Conservation (phyloP, 306 rosid species). For the Castanospermum australe region DNA sequence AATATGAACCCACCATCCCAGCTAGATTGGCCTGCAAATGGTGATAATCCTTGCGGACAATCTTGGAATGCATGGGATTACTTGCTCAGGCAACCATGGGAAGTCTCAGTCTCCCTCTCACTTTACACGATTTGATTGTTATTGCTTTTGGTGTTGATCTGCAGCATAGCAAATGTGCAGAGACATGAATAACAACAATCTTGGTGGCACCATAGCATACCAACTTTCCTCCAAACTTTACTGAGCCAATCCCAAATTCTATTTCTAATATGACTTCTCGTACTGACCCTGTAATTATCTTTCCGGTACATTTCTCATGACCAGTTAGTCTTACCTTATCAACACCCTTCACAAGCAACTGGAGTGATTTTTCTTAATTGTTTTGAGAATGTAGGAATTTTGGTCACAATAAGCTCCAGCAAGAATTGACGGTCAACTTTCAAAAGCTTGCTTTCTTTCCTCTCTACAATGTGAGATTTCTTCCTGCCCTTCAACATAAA, state of each 20-base stretch:
- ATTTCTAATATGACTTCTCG: conserved; percentile 58
- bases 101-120: conserved; percentile 30
- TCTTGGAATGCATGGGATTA: conserved; percentile 90
- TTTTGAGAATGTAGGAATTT: conserved; percentile 61
- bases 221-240: conserved; percentile 72
- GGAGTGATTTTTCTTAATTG: conserved; percentile 13
- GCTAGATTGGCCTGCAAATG: conserved; percentile 70
- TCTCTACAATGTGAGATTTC: conserved; percentile 73
- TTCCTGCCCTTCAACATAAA: conserved; percentile 26
- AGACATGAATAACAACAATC: conserved; percentile 78
- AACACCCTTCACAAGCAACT: conserved; percentile 17
- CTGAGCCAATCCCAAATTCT: conserved; percentile 63
- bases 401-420: conserved; percentile 82
- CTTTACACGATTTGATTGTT: conserved; percentile 13
- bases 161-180: too few species aligned
- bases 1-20: conserved; percentile 65
- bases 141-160: conserved; percentile 28
- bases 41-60: conserved; percentile 87
- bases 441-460: conserved; percentile 72
- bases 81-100: conserved; percentile 80
- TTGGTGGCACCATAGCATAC: conserved; percentile 59
- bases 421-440: conserved; percentile 50
- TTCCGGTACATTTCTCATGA: conserved; percentile 23
- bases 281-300: conserved; percentile 51
- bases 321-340: conserved; percentile 11